A percentile compares a stretch with the other conserved stretches of the same genome.
These are phyloP conservation scores for Chlorella vulgaris DNA, from an alignment of 139 green algal genomes.

Conservation along the genomic window DNA sequence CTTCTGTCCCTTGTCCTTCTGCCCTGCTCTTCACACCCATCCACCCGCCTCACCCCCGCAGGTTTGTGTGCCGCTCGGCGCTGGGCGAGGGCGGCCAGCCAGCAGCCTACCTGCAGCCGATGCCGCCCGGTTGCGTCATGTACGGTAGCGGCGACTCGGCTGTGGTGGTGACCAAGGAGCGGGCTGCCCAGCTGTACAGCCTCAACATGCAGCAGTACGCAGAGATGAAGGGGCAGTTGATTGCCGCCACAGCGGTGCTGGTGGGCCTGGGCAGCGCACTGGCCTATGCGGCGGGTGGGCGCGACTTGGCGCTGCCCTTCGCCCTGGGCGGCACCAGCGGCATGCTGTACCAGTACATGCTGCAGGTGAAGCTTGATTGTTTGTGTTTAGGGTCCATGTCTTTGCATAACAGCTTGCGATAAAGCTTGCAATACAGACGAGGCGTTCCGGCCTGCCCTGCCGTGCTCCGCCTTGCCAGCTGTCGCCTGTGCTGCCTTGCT, in stretches of 20 bases:
- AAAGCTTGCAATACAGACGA: too few species aligned
- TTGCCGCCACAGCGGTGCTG: slow-evolving; percentile 65
- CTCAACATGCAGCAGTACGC: slow-evolving; percentile 69
- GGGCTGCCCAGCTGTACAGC: slow-evolving; percentile 60
- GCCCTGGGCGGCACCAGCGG: slow-evolving; percentile 60
- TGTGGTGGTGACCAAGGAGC: slow-evolving; percentile 60
- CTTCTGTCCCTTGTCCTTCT: too few species aligned
- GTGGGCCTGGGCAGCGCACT: slow-evolving; percentile 57
- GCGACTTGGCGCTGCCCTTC: slow-evolving; percentile 70
- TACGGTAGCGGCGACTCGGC: slow-evolving; percentile 72
- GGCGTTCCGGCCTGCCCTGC: too few species aligned
- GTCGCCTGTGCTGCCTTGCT: too few species aligned
- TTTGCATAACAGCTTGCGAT: too few species aligned
- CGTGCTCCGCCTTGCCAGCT: too few species aligned
- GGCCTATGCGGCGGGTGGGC: slow-evolving; percentile 43
- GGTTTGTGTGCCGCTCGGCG: slow-evolving; percentile 72
- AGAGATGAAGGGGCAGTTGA: slow-evolving; percentile 69
- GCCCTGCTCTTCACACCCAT: too few species aligned
- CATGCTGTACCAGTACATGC: slow-evolving; percentile 75
- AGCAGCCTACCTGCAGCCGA: slow-evolving; percentile 65
- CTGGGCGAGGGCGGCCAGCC: slow-evolving; percentile 55
- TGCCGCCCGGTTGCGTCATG: slow-evolving; percentile 68
- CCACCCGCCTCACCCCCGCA: too few species aligned
- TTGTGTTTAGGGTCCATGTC: too few species aligned
- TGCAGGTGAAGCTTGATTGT: slow-evolving; percentile 50